Conservation (phyloP, 2,329 filamentous ascomycete genomes). For the Ophiostoma novo-ulmi region DNA sequence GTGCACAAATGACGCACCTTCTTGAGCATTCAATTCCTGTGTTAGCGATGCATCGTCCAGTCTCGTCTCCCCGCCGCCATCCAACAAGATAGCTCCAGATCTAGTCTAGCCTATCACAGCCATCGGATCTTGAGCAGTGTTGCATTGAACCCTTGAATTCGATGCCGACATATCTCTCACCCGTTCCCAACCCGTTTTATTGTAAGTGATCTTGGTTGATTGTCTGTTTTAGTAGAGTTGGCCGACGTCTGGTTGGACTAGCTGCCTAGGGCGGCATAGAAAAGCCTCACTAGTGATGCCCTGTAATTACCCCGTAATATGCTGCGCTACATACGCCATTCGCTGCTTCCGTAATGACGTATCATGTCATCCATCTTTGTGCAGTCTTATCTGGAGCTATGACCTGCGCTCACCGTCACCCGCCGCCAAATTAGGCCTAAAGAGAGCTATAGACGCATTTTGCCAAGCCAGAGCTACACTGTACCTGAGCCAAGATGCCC, state of each 20-base stretch:
- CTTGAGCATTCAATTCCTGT: neutral
- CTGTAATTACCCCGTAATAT: neutral
- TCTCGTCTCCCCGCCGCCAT: neutral
- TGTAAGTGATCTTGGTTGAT: neutral
- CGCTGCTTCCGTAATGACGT: neutral
- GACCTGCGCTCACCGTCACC: neutral
- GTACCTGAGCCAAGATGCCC: neutral
- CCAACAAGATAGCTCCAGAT: neutral
- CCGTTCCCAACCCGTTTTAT: neutral
- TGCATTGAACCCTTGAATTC: neutral
- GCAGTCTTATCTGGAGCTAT: neutral
- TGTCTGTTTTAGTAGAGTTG: neutral
- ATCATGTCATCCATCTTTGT: neutral
- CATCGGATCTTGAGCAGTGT: neutral
- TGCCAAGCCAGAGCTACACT: constrained; percentile 1
- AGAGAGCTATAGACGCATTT: neutral
- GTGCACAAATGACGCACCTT: neutral
- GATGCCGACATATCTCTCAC: neutral
- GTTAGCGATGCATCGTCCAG: neutral
- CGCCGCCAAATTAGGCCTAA: neutral
- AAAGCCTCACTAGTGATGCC: neutral
- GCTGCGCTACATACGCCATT: neutral
- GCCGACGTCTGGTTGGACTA: neutral
- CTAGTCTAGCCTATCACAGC: neutral
- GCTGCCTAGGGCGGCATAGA: neutral